A percentile compares a stretch with the other conserved stretches of the same genome.
Conservation (phyloP, 768 basidiomycete species). For the Leccinellum rugosiceps region DNA sequence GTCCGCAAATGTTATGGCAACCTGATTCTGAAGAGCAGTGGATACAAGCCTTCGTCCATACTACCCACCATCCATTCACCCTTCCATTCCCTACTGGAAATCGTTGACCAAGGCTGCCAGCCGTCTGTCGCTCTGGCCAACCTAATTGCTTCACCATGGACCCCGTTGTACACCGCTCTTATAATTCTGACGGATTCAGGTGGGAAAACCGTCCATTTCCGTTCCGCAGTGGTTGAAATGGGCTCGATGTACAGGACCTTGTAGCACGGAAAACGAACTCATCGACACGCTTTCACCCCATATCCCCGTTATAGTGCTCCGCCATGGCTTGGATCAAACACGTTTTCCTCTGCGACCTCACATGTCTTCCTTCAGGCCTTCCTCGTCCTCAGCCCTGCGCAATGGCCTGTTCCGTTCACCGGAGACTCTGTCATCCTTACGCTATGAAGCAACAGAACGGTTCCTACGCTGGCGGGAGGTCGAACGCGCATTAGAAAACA, state of each 20-base stretch:
- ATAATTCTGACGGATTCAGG: conserved; percentile 50
- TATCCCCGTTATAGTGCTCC: conserved; percentile 57
- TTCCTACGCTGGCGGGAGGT: conserved; percentile 74
- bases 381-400: conserved; percentile 49
- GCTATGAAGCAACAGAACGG: conserved; percentile 63
- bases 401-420: conserved; percentile 62
- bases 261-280: conserved; percentile 39
- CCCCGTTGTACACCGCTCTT: conserved; percentile 60
- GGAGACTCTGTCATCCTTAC: conserved; percentile 52
- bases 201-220: conserved; percentile 25
- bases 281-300: conserved; percentile 49
- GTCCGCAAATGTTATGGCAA: neutral
- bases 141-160: conserved; percentile 54
- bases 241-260: conserved; percentile 21
- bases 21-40: conserved; percentile 6
- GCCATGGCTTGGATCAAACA: conserved; percentile 36
- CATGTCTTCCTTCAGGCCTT: conserved; percentile 57
- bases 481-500: conserved; percentile 49
- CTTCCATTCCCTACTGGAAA: conserved; percentile 50
- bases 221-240: neutral
- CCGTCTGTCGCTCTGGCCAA: conserved; percentile 50
- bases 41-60: conserved; percentile 31
- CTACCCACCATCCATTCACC: conserved; percentile 51
- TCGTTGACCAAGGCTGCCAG: conserved; percentile 49
- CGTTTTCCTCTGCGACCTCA: conserved; percentile 30